These are phyloP conservation scores for Jacaranda mimosifolia DNA, from an alignment of 257 asterid genomes.

Conservation along the genomic window DNA sequence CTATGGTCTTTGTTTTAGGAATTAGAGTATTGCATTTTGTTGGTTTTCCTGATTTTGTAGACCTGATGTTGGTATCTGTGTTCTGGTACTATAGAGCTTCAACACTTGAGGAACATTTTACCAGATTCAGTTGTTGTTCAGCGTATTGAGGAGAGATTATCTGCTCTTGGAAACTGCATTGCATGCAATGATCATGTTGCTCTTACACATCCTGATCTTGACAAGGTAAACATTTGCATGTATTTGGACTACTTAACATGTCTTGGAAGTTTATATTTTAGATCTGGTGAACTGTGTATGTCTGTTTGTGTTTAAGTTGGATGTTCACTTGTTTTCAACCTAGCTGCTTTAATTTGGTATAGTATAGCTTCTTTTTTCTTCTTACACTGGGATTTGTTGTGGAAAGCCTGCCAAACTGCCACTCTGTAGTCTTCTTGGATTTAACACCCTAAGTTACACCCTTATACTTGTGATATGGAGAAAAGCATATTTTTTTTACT, in stretches of 20 bases:
- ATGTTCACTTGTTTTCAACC: neutral
- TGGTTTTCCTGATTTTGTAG: constrained; percentile 9
- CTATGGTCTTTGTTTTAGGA: neutral
- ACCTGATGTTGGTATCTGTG: constrained; percentile 25
- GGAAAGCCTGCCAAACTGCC: neutral
- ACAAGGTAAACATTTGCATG: constrained; percentile 58
- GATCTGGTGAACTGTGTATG: neutral
- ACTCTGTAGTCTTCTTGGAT: neutral
- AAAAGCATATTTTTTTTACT: neutral
- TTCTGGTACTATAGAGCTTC: constrained; percentile 63
- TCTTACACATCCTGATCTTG: constrained; percentile 90
- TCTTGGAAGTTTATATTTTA: constrained; percentile 3
- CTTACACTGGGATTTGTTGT: neutral
- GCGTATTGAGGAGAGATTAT: constrained; percentile 89
- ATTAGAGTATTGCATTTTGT: neutral
- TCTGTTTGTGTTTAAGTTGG: constrained; percentile 1
- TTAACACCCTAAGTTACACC: neutral
- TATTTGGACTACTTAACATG: neutral
- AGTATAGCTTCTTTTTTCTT: neutral
- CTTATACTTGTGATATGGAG: neutral
- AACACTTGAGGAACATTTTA: constrained; percentile 84
- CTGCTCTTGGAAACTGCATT: constrained; percentile 94
- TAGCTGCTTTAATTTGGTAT: neutral
- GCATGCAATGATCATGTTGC: constrained; percentile 96
- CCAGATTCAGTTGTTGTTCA: constrained; percentile 93